phyloP scores from a whole-genome alignment of 23 red algal genomes.

The Cyanidioschyzon merolae region DNA sequence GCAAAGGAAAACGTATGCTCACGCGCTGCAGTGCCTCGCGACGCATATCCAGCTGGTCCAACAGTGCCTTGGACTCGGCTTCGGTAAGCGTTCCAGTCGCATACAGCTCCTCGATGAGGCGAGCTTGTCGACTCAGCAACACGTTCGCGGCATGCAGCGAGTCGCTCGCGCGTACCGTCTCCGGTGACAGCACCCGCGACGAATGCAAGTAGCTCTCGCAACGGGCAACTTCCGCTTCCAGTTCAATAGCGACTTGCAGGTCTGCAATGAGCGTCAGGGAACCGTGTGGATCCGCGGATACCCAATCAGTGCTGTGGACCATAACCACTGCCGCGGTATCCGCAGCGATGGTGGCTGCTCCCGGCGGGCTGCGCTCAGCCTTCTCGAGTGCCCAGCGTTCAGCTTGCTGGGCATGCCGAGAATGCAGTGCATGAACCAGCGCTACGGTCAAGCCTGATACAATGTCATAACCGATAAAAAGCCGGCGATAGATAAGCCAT shows the following conservation, averaged over 20 bases:
- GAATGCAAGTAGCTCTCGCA: constrained; percentile 15
- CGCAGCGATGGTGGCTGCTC: not conserved
- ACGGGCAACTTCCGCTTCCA: constrained; percentile 6
- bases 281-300: not conserved
- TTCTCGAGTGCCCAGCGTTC: not conserved
- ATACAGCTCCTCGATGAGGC: constrained; percentile 5
- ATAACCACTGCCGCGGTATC: not conserved
- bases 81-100: not conserved
- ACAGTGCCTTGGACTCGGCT: not conserved
- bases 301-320: too few species aligned
- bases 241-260: not conserved
- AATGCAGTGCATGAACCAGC: not conserved
- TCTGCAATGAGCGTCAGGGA: not conserved
- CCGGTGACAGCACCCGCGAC: constrained; percentile 13
- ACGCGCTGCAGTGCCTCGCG: constrained; percentile 4
- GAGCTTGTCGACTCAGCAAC: constrained; percentile 6
- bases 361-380: not conserved
- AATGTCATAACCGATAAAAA: constrained; percentile 3
- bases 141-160: constrained; percentile 4
- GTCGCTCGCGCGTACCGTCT: constrained; percentile 14
- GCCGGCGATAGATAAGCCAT: constrained; percentile 2
- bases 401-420: not conserved
- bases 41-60: constrained; percentile 14
- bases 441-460: constrained; percentile 8
- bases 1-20: not conserved